A percentile compares a stretch with the other conserved stretches of the same genome.
Evolutionary conservation across 495 filamentous ascomycete genomes (phyloP).

Genomic region (Chaetomium tenue): DNA sequence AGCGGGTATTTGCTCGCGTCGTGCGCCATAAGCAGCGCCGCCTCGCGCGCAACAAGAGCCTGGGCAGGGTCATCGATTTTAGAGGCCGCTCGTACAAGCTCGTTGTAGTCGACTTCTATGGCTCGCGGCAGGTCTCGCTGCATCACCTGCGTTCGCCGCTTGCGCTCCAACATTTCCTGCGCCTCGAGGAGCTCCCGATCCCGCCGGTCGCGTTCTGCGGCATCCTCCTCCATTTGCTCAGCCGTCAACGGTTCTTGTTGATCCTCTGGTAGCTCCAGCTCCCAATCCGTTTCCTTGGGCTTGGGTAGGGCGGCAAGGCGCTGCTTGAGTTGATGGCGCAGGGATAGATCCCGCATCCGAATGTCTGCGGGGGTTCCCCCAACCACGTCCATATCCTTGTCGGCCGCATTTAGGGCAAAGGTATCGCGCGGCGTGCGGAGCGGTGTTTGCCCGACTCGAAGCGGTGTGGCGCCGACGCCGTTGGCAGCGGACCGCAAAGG

Average conservation of each 20-base stretch:
- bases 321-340: constrained; percentile 66
- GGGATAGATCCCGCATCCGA: constrained; percentile 67
- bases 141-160: constrained; percentile 82
- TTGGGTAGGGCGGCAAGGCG: constrained; percentile 83
- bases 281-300: constrained; percentile 87
- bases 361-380: constrained; percentile 77
- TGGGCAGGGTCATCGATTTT: constrained; percentile 40
- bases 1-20: constrained; percentile 76
- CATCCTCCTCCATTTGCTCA: constrained; percentile 71
- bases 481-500: constrained; percentile 71
- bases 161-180: constrained; percentile 71
- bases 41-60: constrained; percentile 67
- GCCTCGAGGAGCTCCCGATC: constrained; percentile 66
- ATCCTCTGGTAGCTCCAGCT: constrained; percentile 88
- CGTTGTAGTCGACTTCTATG: constrained; percentile 65
- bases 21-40: constrained; percentile 72
- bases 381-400: constrained; percentile 63
- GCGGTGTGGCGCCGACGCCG: constrained; percentile 71
- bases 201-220: constrained; percentile 74
- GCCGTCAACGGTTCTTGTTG: constrained; percentile 57
- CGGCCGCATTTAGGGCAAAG: constrained; percentile 75
- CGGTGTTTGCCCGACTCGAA: constrained; percentile 75
- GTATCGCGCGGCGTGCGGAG: constrained; percentile 88
- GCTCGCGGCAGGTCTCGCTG: constrained; percentile 82
- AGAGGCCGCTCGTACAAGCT: constrained; percentile 60